These are phyloP conservation scores for Sparassis latifolia DNA, from an alignment of 1,284 basidiomycete genomes.

Conservation along the genomic window DNA sequence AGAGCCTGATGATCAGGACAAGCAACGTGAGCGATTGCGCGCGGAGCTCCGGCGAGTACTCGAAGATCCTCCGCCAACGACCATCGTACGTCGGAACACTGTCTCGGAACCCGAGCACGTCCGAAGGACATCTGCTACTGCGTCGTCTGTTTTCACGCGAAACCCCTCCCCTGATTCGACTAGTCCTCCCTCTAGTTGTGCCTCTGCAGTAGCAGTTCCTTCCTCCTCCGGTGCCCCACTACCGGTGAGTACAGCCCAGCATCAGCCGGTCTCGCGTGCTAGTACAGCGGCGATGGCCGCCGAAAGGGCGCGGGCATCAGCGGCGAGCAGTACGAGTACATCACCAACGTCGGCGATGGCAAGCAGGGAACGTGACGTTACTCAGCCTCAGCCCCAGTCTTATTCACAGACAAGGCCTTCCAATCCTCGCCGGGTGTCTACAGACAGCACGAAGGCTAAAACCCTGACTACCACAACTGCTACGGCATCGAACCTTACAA, in stretches of 20 bases:
- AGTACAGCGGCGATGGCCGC: slow-evolving; percentile 18
- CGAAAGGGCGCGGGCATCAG: slow-evolving; percentile 14
- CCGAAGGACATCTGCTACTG: slow-evolving; percentile 1
- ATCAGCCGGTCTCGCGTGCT: slow-evolving; percentile 12
- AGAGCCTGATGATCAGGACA: slow-evolving; percentile 9
- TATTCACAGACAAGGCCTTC: slow-evolving; percentile 2
- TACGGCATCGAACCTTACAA: slow-evolving; percentile 13
- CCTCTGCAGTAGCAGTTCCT: slow-evolving; percentile 11
- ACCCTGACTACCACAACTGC: background rate
- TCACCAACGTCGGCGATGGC: slow-evolving; percentile 8
- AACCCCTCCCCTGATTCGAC: slow-evolving; percentile 9
- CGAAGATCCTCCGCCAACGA: slow-evolving; percentile 5
- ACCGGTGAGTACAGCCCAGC: background rate
- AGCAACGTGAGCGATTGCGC: slow-evolving; percentile 14
- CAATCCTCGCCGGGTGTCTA: slow-evolving; percentile 6
- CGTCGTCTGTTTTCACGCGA: slow-evolving; percentile 6
- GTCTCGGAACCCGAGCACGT: slow-evolving; percentile 6
- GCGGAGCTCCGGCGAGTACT: slow-evolving; percentile 18
- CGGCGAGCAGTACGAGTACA: background rate
- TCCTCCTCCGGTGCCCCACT: slow-evolving; percentile 5
- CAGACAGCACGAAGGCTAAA: slow-evolving; percentile 9
- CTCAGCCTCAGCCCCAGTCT: slow-evolving; percentile 7
- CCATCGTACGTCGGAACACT: slow-evolving; percentile 7
- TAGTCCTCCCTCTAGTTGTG: slow-evolving; percentile 2
- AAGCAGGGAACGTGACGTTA: slow-evolving; percentile 7